phyloP scores from a whole-genome alignment of 2,329 filamentous ascomycete species.

The Aspergillus tubingensis region DNA sequence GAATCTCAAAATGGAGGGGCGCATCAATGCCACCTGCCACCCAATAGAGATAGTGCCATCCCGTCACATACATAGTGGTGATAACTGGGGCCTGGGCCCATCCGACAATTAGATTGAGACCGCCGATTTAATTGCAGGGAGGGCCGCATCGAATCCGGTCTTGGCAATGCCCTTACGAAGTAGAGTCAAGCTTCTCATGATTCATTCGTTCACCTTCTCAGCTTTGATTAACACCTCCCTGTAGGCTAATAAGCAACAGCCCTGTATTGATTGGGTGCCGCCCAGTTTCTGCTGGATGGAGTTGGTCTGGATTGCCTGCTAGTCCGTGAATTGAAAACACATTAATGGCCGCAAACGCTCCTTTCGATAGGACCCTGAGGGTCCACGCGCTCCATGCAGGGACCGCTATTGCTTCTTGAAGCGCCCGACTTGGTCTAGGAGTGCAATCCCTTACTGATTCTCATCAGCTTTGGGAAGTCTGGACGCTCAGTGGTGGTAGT shows the following conservation, averaged over 20 bases:
- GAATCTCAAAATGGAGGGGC: background rate
- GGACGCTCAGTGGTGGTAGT: background rate
- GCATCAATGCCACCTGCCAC: background rate
- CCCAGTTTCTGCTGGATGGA: background rate
- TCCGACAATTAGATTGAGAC: conserved; percentile 2
- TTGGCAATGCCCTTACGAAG: background rate
- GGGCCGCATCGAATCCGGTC: background rate
- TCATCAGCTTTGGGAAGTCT: background rate
- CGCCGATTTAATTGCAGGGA: conserved; percentile 11
- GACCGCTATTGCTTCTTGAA: background rate
- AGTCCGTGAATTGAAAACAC: background rate
- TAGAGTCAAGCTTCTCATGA: background rate
- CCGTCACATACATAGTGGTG: background rate
- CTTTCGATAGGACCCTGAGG: background rate
- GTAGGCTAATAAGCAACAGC: background rate
- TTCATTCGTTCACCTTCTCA: background rate
- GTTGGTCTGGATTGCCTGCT: background rate
- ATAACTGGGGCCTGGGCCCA: conserved; percentile 2
- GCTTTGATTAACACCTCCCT: background rate
- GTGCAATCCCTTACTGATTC: background rate
- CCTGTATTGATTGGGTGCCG: too few species aligned
- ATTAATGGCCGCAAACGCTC: background rate
- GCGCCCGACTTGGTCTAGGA: background rate
- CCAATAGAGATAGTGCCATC: background rate
- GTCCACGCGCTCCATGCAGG: background rate